Base-by-base conservation (phyloP, 2,329 filamentous ascomycete genomes). In the Calonectria henricotiae region DNA sequence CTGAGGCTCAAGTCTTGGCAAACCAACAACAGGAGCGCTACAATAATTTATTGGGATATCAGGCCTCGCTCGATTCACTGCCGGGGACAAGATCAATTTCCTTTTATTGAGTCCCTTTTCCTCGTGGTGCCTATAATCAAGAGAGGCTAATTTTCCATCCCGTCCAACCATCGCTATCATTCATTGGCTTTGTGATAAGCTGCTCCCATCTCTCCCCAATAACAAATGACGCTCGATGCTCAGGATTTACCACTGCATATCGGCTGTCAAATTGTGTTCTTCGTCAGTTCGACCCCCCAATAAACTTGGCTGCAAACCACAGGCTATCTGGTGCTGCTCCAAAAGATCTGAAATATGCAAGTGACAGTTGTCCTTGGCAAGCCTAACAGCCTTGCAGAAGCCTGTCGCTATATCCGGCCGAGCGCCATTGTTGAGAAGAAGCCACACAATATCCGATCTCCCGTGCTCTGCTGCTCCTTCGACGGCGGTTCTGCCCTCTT, bases 401-500 rank as follows among this genome's bases (percentile, higher is more conserved):
- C 12, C 27, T 1, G 47, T 51, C 2, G 7, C 27, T 51, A 1
- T 5, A 8, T 51, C 47, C 2, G 27, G 47, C 13, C 32, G 47
- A 51, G 47, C 47, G 17, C 47, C 47, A 4, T 32, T 15, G 11
- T 51, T 51, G 2, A 51, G 47, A 35, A 51, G 47, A 20, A 51
- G 47, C 3, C 47, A 27, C 8, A 35, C 27, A 20, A 51, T 51
- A 20, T 51, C 47, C 1, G 27, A 32, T 30, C 47, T 51, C 8
- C 47, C 47, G 12, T 20, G 27, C 27, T 51, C 47, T 7, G 47
- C 47, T 32, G 47, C 47, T 51, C 27, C 47, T 20, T 51, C 47
- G 7, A 51, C 27, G 2, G 27, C 47, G 8, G 47, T 51, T 32
- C 47, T 51, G 27, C 47, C 47, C 27, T 12, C 27, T n/a, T 51